Evolutionary conservation across 371 early-diverging fungal genomes (phyloP), one percentile per base, ranked within the genome.

Genomic region (Mortierella sp.): DNA sequence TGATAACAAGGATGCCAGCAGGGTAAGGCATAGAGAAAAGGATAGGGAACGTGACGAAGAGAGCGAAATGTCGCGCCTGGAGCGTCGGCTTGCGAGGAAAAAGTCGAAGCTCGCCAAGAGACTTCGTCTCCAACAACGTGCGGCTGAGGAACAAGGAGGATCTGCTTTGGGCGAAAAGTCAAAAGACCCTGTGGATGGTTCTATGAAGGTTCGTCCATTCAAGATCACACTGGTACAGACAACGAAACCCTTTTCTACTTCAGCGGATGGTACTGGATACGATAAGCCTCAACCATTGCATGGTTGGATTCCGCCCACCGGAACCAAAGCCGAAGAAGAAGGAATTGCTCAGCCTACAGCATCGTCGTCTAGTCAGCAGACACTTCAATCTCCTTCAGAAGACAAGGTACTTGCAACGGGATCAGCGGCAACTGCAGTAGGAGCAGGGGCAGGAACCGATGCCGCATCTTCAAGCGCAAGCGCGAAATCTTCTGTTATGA

Each of bases 221-320:
- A 73, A 73, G 57, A 62, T 72, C 18, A 72, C 67, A 16, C 30
- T 72, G 50, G 72, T 72, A 1, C 72, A 72, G 38, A 59, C 67
- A 19, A 51, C 55, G 51, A 71, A 64, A 53, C 45, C 71, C 4
- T 38, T 46, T 14, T 38, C 64, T 2, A 41, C 56, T 9, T 38
- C 58, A 19, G 49, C 24, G 0, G 62, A 61, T 18, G 48, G 55
- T 19, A 30, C 54, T 0, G 51, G 53, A 5, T 52, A 30, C 42
- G 63, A 64, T 27, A 46, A 45, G 30, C 50, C 71, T 13, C 63
- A 70, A n/a, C 39, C 64, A 13, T 55, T 59, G 45, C 59, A 63
- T 28, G 55, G 56, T n/a, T 58, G 64, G 60, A 54, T 59, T 14
- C 54, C 64, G 14, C 58, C 58, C 0, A 8, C 57, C 13, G 50